A percentile compares a stretch with the other conserved stretches of the same genome.
These are phyloP conservation scores for Camellia sinensis DNA, from an alignment of 148 eudicot genomes.

Conservation along the genomic window DNA sequence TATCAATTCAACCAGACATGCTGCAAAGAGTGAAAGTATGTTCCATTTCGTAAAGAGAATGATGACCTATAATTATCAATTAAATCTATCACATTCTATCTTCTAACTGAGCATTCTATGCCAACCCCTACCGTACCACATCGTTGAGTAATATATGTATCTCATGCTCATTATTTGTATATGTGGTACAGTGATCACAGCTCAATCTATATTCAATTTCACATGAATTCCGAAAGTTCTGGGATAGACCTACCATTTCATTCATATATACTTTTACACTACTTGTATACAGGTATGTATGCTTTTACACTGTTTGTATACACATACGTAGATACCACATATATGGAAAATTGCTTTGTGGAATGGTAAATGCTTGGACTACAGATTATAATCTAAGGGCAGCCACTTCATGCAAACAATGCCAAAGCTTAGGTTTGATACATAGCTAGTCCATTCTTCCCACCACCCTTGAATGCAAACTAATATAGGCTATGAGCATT, in stretches of 20 bases:
- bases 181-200: not conserved
- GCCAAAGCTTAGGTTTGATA: not conserved
- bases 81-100: not conserved
- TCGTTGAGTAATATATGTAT: not conserved
- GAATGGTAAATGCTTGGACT: not conserved
- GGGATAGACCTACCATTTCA: not conserved
- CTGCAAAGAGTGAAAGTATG: not conserved
- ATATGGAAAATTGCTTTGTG: not conserved
- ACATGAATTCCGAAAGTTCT: constrained; percentile 3
- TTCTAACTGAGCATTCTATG: not conserved
- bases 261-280: not conserved
- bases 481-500: not conserved
- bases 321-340: not conserved
- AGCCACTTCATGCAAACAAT: not conserved
- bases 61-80: not conserved
- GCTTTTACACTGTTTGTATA: not conserved
- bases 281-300: no score
- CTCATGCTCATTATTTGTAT: not conserved
- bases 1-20: not conserved
- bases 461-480: not conserved
- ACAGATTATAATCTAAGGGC: not conserved
- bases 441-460: not conserved
- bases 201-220: not conserved
- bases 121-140: not conserved
- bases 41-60: not conserved